Conservation (phyloP, 2,329 filamentous ascomycete species). For the Alternaria sp. region DNA sequence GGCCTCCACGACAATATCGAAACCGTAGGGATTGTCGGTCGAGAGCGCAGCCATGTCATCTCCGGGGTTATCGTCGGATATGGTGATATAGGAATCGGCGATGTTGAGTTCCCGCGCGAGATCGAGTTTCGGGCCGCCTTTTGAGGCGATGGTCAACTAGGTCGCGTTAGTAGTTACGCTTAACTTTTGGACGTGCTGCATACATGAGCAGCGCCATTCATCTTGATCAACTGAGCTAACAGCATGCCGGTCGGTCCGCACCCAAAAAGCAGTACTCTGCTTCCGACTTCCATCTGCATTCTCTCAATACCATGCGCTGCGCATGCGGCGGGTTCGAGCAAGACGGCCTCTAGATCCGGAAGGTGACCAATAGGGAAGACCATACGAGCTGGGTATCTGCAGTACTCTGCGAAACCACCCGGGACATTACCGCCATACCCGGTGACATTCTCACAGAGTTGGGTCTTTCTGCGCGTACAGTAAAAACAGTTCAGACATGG, state of each 20-base stretch:
- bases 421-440: slow-evolving; percentile 72
- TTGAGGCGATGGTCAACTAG: slow-evolving; percentile 69
- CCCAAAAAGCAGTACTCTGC: slow-evolving; percentile 69
- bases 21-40: slow-evolving; percentile 71
- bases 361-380: slow-evolving; percentile 72
- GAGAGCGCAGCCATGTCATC: slow-evolving; percentile 66
- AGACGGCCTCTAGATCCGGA: slow-evolving; percentile 70
- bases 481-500: slow-evolving; percentile 76
- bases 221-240: slow-evolving; percentile 67
- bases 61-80: slow-evolving; percentile 39
- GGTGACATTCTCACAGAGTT: slow-evolving; percentile 73
- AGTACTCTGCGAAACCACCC: slow-evolving; percentile 76
- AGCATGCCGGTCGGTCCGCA: slow-evolving; percentile 71
- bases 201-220: slow-evolving; percentile 70
- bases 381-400: slow-evolving; percentile 60
- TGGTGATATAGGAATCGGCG: slow-evolving; percentile 56
- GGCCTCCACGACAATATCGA: slow-evolving; percentile 75
- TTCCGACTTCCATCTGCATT: slow-evolving; percentile 70
- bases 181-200: not conserved
- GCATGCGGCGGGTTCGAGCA: slow-evolving; percentile 73
- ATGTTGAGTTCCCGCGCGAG: slow-evolving; percentile 61
- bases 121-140: slow-evolving; percentile 73
- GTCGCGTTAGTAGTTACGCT: not conserved
- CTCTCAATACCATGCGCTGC: slow-evolving; percentile 74
- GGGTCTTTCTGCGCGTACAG: slow-evolving; percentile 70